phyloP scores from a whole-genome alignment of 345 rosid species.

The Aquilaria yunnanensis region DNA sequence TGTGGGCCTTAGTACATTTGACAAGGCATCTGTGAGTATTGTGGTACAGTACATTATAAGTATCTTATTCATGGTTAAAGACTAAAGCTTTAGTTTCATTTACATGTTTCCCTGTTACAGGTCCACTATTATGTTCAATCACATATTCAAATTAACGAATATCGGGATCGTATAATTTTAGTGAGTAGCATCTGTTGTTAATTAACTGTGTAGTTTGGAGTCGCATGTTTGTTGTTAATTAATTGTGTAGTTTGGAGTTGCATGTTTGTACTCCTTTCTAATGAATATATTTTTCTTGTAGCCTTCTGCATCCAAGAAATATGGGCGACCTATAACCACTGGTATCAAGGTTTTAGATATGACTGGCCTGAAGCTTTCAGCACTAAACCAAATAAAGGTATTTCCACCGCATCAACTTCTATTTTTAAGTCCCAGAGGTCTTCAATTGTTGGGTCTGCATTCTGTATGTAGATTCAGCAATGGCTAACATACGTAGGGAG shows the following conservation, averaged over 20 bases:
- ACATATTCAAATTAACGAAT: constrained; percentile 95
- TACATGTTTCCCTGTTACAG: constrained; percentile 29
- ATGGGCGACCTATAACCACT: constrained; percentile 76
- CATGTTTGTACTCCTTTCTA: constrained; percentile 11
- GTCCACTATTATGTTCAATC: constrained; percentile 89
- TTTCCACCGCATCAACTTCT: constrained; percentile 1
- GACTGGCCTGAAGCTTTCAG: constrained; percentile 89
- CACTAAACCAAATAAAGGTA: constrained; percentile 86
- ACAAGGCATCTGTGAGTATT: constrained; percentile 88
- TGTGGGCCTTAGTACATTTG: constrained; percentile 77
- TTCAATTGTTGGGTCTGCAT: neutral
- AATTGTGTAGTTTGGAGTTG: neutral
- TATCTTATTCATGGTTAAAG: neutral
- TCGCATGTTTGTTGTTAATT: neutral
- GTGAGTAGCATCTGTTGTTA: constrained; percentile 35
- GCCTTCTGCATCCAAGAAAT: constrained; percentile 76
- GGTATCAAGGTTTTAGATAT: constrained; percentile 88
- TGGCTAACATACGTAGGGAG: no score
- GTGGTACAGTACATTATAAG: neutral
- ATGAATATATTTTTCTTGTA: constrained; percentile 21
- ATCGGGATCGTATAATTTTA: constrained; percentile 74
- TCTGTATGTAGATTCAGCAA: neutral
- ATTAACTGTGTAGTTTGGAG: neutral
- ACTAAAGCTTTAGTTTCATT: constrained; percentile 8
- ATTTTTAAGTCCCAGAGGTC: neutral